Base-by-base conservation (phyloP, 1,284 basidiomycete genomes). In the Chiua sp. region DNA sequence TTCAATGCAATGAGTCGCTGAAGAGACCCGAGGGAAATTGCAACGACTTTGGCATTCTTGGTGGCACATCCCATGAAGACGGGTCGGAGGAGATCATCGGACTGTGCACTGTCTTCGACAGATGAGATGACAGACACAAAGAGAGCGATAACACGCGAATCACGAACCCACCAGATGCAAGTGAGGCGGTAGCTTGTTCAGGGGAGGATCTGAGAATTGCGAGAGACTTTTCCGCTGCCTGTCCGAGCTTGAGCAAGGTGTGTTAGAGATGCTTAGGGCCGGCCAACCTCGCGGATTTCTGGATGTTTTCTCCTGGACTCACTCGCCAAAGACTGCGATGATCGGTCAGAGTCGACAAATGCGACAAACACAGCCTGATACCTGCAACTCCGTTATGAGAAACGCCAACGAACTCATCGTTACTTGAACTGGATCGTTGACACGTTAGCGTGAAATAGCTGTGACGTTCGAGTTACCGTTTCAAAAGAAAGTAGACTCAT, bases 21-120 rank as follows among this genome's bases (percentile, higher is more conserved):
- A 39, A 99, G 82, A 1, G 94, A 93, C 32, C 94, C 91, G 5
- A 98, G 85, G 13, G 93, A 93, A 65, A 98, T 94, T 2, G 92
- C 91, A 55, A 98, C 91, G 52, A 98, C 92, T 82, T 98, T 98
- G 4, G 93, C 87, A 65, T 96, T 93, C 78, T 92, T 94, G 13
- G 95, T 98, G 51, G 91, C 88, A 73, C 96, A 97, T 53, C 94
- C 96, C 83, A 98, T 93, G 69, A 96, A 93, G 4, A 99, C 89
- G 0, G 98, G 96, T 53, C 87, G 83, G 32, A 98, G 83, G 28
- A 98, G 82, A 57, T 91, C 90, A 57, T 92, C 87, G 5, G 92
- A 87, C 70, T 93, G 88, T 20, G 87, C 86, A 30, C 87, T 85
- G 81, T 94, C 92, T 93, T 59, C 16, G 13, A 51, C 8, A n/a